Evolutionary conservation across 2,329 filamentous ascomycete species (phyloP).

Genomic region (Claviceps lovelessii): DNA sequence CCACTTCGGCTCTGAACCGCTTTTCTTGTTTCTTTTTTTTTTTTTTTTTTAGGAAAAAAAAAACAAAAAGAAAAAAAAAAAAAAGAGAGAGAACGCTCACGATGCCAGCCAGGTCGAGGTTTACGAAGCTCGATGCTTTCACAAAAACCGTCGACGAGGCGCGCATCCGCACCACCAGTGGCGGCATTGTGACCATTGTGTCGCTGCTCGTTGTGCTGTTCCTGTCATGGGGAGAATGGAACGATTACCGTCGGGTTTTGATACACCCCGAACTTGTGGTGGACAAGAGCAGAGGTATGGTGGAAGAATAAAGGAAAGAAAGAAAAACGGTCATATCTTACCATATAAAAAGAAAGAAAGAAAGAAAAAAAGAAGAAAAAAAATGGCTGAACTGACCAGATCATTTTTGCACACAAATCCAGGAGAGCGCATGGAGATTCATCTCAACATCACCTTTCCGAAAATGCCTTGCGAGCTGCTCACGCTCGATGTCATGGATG

Average conservation of each 20-base stretch:
- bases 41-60: no score
- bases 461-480: slow-evolving; percentile 86
- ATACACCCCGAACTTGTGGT: slow-evolving; percentile 90
- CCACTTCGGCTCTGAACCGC: neutral
- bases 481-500: slow-evolving; percentile 97
- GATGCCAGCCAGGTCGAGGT: slow-evolving; percentile 86
- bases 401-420: slow-evolving; percentile 1
- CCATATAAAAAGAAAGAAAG: no score
- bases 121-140: slow-evolving; percentile 94
- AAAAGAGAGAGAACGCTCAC: neutral
- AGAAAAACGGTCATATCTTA: no score
- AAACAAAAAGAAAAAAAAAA: no score
- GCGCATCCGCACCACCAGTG: slow-evolving; percentile 84
- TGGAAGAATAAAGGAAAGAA: neutral
- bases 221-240: slow-evolving; percentile 90
- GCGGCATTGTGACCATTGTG: slow-evolving; percentile 84
- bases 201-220: slow-evolving; percentile 80
- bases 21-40: no score
- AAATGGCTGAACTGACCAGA: slow-evolving; percentile 6
- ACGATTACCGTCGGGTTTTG: slow-evolving; percentile 72
- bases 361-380: no score
- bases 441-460: slow-evolving; percentile 93
- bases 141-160: slow-evolving; percentile 99
- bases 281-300: slow-evolving; percentile 80
- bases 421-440: slow-evolving; percentile 98